Evolutionary conservation across 106 monocot genomes (phyloP).

Genomic region (Narthecium ossifragum): DNA sequence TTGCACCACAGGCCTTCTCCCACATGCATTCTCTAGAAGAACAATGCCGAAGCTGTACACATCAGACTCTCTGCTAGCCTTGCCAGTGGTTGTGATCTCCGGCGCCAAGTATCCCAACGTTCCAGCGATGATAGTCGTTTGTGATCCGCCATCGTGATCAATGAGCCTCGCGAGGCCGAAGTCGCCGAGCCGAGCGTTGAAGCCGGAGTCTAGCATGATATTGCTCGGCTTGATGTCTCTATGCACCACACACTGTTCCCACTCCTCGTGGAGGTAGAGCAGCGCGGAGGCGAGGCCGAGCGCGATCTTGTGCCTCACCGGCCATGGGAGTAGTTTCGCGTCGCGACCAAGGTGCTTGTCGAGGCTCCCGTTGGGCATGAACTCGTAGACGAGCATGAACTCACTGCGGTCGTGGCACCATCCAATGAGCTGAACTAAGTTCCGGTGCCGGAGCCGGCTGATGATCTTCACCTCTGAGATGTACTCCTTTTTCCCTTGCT

Average conservation of each 20-base stretch:
- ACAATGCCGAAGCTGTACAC: neutral
- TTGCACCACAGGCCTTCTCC: neutral
- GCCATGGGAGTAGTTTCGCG: neutral
- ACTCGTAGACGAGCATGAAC: neutral
- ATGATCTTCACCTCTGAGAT: constrained; percentile 1
- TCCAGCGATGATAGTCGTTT: neutral
- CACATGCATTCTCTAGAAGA: neutral
- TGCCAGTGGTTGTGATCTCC: neutral
- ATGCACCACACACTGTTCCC: constrained; percentile 4
- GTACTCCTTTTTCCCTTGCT: neutral
- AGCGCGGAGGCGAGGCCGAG: no score
- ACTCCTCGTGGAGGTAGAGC: neutral
- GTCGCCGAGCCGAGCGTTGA: neutral
- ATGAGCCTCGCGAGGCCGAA: neutral
- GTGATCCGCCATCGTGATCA: neutral
- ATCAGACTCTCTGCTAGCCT: neutral
- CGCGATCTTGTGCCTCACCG: neutral
- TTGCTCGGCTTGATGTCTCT: constrained; percentile 3
- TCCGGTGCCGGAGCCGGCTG: neutral
- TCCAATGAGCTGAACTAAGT: neutral
- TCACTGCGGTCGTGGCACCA: neutral
- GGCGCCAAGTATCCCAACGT: neutral
- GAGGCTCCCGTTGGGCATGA: neutral
- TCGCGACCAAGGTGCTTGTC: neutral
- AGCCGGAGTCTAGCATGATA: neutral